These are phyloP conservation scores for Apiospora saccharicola DNA, from an alignment of 2,329 filamentous ascomycete species.

Conservation along the genomic window DNA sequence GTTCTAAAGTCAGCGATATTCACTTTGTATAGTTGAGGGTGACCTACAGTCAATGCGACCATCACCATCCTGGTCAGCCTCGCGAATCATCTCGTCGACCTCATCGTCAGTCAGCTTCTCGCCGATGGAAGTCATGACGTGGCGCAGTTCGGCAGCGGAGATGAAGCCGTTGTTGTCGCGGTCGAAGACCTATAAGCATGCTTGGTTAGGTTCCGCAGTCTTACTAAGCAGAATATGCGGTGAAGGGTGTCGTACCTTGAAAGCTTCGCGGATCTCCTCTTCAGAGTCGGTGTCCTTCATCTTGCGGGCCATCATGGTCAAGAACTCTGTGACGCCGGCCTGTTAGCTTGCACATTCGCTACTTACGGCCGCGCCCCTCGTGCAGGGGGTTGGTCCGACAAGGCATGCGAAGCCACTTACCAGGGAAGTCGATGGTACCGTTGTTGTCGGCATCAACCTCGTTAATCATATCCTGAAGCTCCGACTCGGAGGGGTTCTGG, in stretches of 20 bases:
- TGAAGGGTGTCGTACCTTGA: constrained; percentile 67
- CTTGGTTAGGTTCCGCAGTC: neutral
- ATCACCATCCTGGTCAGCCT: constrained; percentile 89
- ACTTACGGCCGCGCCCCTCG: neutral
- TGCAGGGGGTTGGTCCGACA: neutral
- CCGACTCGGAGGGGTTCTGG: constrained; percentile 89
- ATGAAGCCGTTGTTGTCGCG: constrained; percentile 94
- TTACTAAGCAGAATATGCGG: neutral
- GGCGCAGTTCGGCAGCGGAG: constrained; percentile 84
- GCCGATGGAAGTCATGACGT: constrained; percentile 91
- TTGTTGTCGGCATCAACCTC: constrained; percentile 94
- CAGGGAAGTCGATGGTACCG: constrained; percentile 89
- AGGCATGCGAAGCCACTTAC: constrained; percentile 56
- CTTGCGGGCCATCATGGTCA: constrained; percentile 94
- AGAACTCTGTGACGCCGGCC: constrained; percentile 69
- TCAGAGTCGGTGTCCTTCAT: constrained; percentile 95
- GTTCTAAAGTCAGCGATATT: constrained; percentile 37
- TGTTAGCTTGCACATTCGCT: neutral
- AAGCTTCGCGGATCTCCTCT: constrained; percentile 88
- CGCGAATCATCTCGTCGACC: constrained; percentile 92
- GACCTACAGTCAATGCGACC: constrained; percentile 85
- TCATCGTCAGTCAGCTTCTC: constrained; percentile 92
- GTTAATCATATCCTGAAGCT: constrained; percentile 94
- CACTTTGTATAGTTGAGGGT: neutral
- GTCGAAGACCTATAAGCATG: constrained; percentile 70